Conservation (phyloP, 441 rosid genomes). For the Biscutella laevigata region DNA sequence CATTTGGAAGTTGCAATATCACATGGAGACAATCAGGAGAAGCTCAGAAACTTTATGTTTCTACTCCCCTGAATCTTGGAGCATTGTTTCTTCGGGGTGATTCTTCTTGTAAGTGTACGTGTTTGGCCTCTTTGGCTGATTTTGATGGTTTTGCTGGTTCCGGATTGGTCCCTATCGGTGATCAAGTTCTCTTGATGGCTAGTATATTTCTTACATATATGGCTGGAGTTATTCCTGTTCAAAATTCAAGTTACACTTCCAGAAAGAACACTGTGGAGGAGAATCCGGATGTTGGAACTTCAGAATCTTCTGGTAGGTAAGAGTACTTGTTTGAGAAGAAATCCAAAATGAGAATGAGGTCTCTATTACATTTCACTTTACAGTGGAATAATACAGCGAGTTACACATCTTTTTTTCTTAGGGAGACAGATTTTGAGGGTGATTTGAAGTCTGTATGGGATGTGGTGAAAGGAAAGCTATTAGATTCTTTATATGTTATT, state of each 20-base stretch:
- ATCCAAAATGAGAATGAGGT: constrained; percentile 8
- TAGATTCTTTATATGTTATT: constrained; percentile 51
- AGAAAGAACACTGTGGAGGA: constrained; percentile 25
- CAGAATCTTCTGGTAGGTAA: constrained; percentile 84
- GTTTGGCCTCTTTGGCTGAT: constrained; percentile 47
- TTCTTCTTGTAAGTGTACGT: constrained; percentile 30
- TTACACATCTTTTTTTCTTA: constrained; percentile 16
- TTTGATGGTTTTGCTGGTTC: constrained; percentile 39
- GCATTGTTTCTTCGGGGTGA: constrained; percentile 15
- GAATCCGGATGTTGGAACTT: constrained; percentile 27
- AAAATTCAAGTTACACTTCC: constrained; percentile 30
- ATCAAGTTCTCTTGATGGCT: constrained; percentile 65
- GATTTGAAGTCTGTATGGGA: constrained; percentile 47
- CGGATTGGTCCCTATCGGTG: constrained; percentile 47
- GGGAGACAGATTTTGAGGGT: constrained; percentile 33
- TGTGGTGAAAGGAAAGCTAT: constrained; percentile 54
- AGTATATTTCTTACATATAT: constrained; percentile 70
- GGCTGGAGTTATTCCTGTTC: constrained; percentile 74
- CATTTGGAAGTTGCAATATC: constrained; percentile 28
- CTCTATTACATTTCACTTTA: constrained; percentile 1
- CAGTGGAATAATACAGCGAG: background rate
- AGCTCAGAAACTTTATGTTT: constrained; percentile 5
- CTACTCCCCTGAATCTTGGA: constrained; percentile 27
- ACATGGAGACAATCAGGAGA: constrained; percentile 24
- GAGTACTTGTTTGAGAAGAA: constrained; percentile 45